Base-by-base conservation (phyloP, 805 yeast genomes). In the Candida rishiriensis region DNA sequence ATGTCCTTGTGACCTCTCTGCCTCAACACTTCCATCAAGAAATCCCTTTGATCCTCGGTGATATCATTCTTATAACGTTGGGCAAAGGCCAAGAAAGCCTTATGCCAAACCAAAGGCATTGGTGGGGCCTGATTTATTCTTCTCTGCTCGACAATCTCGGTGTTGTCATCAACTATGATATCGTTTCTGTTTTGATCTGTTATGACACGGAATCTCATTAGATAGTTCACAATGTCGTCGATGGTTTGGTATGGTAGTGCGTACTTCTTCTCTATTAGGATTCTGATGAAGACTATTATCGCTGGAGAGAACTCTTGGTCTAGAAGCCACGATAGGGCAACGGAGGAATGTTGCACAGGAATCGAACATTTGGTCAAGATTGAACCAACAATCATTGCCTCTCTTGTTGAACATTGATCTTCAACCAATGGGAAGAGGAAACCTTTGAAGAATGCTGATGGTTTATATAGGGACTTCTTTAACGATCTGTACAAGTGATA, bases 11-110 rank as follows among this genome's bases (percentile, higher is more conserved):
- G 99, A 40, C 83, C 83, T 67, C 96, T 85, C 61, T 84, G 90
- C 68, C 96, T 83, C 15, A 89, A 79, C 4, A 96, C 90, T 56
- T 91, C 97, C 61, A 93, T 69, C 48, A 93, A 70, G 66, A 91
- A 88, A 57, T 93, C 99, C 63, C 97, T 78, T 72, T 93, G 99
- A 63, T 93, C 99, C 56, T 88, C 96, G n/a, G 99, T 93, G 47
- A 93, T 88, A 72, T 93, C 99, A 61, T 93, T 91, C 65, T 91
- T 93, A 64, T 93, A 93, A 52, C 97, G 77, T 69, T 90, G 97
- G 31, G 97, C 96, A 70, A 93, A 93, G 2, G 93, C 84, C 45
- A 93, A 73, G 60, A 93, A 85, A 2, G 97, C 91, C 64, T 91
- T 95, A 64, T 95, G 98, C 98, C 99, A 93, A 32, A 91, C 91